Percentiles rank a stretch among this genome's conserved stretches.
These are phyloP conservation scores for Aspergillus nidulans DNA, from an alignment of 495 filamentous ascomycete species.

Conservation along the genomic window DNA sequence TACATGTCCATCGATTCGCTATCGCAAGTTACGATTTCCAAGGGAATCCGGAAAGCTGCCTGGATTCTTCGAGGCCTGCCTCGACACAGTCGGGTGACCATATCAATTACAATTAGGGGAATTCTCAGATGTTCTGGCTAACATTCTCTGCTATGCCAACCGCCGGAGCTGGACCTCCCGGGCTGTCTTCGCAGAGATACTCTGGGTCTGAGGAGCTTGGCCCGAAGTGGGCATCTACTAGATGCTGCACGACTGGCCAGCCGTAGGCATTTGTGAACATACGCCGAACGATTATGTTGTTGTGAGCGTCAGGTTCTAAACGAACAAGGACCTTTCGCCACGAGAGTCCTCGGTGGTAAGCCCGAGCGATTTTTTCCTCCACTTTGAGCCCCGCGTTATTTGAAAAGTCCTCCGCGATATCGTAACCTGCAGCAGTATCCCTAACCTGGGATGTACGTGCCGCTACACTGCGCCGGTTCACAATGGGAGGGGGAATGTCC, in stretches of 20 bases:
- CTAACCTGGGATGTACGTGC: conserved; percentile 41
- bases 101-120: neutral
- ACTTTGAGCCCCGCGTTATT: conserved; percentile 65
- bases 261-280: conserved; percentile 97
- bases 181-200: conserved; percentile 31
- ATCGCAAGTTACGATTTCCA: no score
- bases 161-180: neutral
- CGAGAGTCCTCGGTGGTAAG: conserved; percentile 81
- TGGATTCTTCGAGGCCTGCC: neutral
- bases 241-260: conserved; percentile 92
- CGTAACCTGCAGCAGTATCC: conserved; percentile 18
- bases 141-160: neutral
- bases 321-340: conserved; percentile 97
- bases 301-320: conserved; percentile 95
- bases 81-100: neutral
- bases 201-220: conserved; percentile 56
- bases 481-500: conserved; percentile 82
- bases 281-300: conserved; percentile 93
- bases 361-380: conserved; percentile 95
- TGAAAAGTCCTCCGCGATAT: conserved; percentile 9
- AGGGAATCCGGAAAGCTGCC: no score
- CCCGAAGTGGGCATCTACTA: conserved; percentile 89
- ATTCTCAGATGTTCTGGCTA: neutral
- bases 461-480: conserved; percentile 48
- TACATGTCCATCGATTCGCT: no score